phyloP scores from a whole-genome alignment of 495 filamentous ascomycete genomes.

The Cudoniella acicularis region DNA sequence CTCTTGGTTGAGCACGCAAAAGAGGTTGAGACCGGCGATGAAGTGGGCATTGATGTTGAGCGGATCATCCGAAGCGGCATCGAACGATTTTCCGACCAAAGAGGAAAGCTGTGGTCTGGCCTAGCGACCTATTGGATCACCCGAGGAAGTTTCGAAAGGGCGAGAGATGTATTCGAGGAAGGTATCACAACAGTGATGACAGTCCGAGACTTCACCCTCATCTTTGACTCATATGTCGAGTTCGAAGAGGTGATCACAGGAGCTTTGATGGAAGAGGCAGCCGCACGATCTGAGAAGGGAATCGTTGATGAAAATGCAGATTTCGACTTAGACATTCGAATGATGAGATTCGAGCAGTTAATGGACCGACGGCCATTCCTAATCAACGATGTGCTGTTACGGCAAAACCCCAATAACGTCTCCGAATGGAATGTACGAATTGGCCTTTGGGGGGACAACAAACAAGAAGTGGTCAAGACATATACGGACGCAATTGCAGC shows the following conservation, averaged over 20 bases:
- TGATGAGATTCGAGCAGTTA: slow-evolving; percentile 96
- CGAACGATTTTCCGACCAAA: slow-evolving; percentile 86
- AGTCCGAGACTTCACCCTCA: slow-evolving; percentile 93
- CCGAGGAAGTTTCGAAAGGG: slow-evolving; percentile 82
- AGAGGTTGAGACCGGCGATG: slow-evolving; percentile 75
- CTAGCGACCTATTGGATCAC: slow-evolving; percentile 97
- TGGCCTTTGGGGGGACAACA: slow-evolving; percentile 92
- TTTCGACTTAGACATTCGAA: slow-evolving; percentile 92
- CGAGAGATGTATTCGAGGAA: slow-evolving; percentile 92
- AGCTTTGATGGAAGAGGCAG: slow-evolving; percentile 83
- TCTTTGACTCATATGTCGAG: slow-evolving; percentile 95
- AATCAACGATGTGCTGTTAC: slow-evolving; percentile 90
- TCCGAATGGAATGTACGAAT: slow-evolving; percentile 97
- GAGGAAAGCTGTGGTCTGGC: slow-evolving; percentile 94
- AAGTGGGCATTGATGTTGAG: slow-evolving; percentile 85
- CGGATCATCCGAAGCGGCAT: slow-evolving; percentile 92
- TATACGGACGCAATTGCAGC: slow-evolving; percentile 93
- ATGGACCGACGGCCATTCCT: slow-evolving; percentile 98
- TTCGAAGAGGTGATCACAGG: slow-evolving; percentile 96
- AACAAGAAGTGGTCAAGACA: slow-evolving; percentile 84
- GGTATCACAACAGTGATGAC: slow-evolving; percentile 98
- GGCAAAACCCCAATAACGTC: slow-evolving; percentile 96
- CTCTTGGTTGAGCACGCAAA: slow-evolving; percentile 87
- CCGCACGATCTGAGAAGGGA: slow-evolving; percentile 75
- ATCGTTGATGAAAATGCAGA: slow-evolving; percentile 82